Percentiles rank a stretch among this genome's conserved stretches.
These are phyloP conservation scores for Xylariomycetidae sp. DNA, from an alignment of 2,329 filamentous ascomycete genomes.

Conservation along the genomic window DNA sequence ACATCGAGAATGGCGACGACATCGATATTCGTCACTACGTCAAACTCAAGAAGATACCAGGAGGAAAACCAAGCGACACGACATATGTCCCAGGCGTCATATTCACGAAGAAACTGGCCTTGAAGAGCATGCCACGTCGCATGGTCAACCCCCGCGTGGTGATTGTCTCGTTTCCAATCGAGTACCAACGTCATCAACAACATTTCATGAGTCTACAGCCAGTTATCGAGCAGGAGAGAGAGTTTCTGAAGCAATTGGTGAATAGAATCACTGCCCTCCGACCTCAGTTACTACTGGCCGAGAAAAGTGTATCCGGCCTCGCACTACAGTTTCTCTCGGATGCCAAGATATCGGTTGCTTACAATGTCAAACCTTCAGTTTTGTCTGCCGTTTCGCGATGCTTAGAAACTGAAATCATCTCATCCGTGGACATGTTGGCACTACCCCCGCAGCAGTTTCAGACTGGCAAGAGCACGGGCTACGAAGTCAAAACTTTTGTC, in stretches of 20 bases:
- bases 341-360: constrained; percentile 85
- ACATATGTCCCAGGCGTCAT: constrained; percentile 96
- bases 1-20: constrained; percentile 83
- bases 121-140: constrained; percentile 91
- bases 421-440: constrained; percentile 89
- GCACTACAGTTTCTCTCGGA: constrained; percentile 84
- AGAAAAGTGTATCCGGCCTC: constrained; percentile 86
- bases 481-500: constrained; percentile 94
- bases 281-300: constrained; percentile 82
- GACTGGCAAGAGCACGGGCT: constrained; percentile 75
- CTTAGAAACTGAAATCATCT: constrained; percentile 86
- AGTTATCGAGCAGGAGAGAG: constrained; percentile 92
- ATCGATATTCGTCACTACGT: constrained; percentile 98
- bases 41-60: constrained; percentile 93
- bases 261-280: constrained; percentile 81
- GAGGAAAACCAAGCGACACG: constrained; percentile 83
- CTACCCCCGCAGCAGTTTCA: constrained; percentile 60
- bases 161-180: constrained; percentile 90
- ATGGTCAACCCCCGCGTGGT: constrained; percentile 81
- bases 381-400: constrained; percentile 92
- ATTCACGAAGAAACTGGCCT: constrained; percentile 91
- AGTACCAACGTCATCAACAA: constrained; percentile 86
- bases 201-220: constrained; percentile 98
- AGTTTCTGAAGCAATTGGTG: constrained; percentile 87
- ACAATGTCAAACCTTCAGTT: constrained; percentile 94